Percentiles rank a stretch among this genome's conserved stretches.
These are phyloP conservation scores for Acidomyces sp. DNA, from an alignment of 495 filamentous ascomycete species.

Conservation along the genomic window DNA sequence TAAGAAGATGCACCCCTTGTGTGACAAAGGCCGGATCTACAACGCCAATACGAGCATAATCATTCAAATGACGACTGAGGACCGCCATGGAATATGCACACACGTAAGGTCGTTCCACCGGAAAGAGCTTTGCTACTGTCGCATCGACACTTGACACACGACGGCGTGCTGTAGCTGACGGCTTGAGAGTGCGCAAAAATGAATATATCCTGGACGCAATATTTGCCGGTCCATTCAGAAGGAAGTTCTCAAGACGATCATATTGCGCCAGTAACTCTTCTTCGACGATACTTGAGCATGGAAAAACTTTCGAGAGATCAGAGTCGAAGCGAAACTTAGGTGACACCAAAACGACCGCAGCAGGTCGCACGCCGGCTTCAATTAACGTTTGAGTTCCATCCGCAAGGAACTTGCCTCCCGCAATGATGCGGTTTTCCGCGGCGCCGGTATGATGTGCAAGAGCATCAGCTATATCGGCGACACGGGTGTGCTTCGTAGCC, in stretches of 20 bases:
- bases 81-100: conserved; percentile 6
- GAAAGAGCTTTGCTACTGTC: conserved; percentile 11
- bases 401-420: conserved; percentile 3
- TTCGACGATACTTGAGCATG: conserved; percentile 12
- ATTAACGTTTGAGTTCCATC: conserved; percentile 1
- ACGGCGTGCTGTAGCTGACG: conserved; percentile 10
- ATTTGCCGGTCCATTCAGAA: conserved; percentile 35
- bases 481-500: conserved; percentile 2
- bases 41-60: conserved; percentile 8
- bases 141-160: conserved; percentile 3
- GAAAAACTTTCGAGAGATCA: conserved; percentile 9
- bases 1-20: conserved; percentile 3
- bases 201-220: conserved; percentile 13
- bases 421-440: conserved; percentile 7
- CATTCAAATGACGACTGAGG: conserved; percentile 5
- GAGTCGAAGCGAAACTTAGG: conserved; percentile 5
- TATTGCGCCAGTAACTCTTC: conserved; percentile 58
- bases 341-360: conserved; percentile 11
- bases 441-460: conserved; percentile 1
- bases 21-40: conserved; percentile 6
- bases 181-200: conserved; percentile 20
- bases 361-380: conserved; percentile 5
- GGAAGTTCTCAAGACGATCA: conserved; percentile 67
- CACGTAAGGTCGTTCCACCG: conserved; percentile 4
- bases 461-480: conserved; percentile 1